phyloP scores from a whole-genome alignment of 148 eudicot species.

The Amaranthus hypochondriacus region DNA sequence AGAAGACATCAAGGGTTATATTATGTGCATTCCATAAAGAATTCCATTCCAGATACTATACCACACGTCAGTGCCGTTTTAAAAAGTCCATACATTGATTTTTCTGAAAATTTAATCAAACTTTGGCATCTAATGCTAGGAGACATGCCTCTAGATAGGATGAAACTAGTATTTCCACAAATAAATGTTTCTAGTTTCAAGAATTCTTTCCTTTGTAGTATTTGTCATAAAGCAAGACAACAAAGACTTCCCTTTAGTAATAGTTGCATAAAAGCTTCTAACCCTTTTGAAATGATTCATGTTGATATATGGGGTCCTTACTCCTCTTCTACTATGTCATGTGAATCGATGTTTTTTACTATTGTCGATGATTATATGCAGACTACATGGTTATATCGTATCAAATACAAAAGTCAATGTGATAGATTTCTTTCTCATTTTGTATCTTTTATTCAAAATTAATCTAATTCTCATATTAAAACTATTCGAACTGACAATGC shows the following conservation, averaged over 20 bases:
- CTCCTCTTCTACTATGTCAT: background rate
- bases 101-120: too few species aligned
- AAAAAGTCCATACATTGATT: too few species aligned
- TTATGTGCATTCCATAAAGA: too few species aligned
- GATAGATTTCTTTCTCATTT: background rate
- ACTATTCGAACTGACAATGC: background rate
- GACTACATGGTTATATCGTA: background rate
- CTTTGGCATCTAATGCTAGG: too few species aligned
- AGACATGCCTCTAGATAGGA: too few species aligned
- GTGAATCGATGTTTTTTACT: background rate
- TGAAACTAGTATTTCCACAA: too few species aligned
- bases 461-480: background rate
- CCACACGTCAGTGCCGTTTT: too few species aligned
- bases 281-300: background rate
- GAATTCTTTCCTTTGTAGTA: too few species aligned
- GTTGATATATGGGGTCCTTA: background rate
- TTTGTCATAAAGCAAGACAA: background rate
- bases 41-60: too few species aligned
- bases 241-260: background rate
- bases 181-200: too few species aligned
- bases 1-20: too few species aligned
- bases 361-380: background rate
- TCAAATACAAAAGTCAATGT: background rate
- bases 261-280: background rate
- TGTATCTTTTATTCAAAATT: background rate